Conservation (phyloP, 2,329 filamentous ascomycete species). For the Colletotrichum australisinense region DNA sequence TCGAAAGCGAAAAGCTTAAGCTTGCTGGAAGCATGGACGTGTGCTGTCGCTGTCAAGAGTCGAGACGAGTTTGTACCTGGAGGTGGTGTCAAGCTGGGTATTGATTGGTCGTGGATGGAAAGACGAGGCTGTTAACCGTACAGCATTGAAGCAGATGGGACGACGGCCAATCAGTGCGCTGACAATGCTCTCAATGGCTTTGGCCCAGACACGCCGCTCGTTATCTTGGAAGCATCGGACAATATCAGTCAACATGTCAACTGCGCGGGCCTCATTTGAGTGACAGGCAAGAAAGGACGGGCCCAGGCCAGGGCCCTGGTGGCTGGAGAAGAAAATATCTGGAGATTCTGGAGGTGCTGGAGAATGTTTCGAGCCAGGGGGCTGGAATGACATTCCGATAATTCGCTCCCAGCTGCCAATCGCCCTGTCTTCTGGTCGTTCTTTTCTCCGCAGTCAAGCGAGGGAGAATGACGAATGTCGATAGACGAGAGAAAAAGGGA, state of each 20-base stretch:
- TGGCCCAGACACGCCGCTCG: background rate
- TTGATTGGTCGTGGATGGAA: background rate
- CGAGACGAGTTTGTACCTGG: background rate
- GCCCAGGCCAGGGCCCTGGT: background rate
- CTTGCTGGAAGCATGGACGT: background rate
- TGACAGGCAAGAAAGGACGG: background rate
- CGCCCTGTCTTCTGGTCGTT: background rate
- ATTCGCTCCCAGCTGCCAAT: background rate
- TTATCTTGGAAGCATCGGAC: background rate
- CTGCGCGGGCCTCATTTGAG: background rate
- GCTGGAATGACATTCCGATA: background rate
- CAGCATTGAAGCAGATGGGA: background rate
- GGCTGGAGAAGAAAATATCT: background rate
- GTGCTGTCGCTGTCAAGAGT: background rate
- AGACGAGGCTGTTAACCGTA: background rate
- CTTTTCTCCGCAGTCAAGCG: background rate
- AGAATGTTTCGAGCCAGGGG: background rate
- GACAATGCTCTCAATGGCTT: background rate
- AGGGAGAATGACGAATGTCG: background rate
- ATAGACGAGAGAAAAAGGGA: conserved; percentile 2
- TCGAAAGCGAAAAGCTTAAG: background rate
- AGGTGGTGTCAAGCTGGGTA: background rate
- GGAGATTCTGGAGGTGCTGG: background rate
- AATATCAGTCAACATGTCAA: background rate
- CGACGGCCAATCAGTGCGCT: background rate